These are phyloP conservation scores for Phytophthora sansomeana DNA, from an alignment of 352 stramenopile genomes.

Conservation along the genomic window DNA sequence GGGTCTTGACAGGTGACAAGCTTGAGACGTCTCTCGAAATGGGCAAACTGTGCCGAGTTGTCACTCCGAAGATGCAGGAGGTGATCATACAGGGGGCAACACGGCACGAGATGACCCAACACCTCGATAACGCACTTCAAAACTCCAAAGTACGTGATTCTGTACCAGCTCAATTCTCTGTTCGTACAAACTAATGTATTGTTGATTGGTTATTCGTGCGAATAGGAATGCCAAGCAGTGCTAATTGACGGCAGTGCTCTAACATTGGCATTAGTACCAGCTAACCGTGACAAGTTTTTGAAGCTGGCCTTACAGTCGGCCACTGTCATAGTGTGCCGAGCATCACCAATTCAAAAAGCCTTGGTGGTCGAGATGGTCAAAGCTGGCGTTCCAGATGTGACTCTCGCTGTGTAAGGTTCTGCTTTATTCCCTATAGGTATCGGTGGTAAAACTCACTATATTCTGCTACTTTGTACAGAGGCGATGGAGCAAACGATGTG, in stretches of 20 bases:
- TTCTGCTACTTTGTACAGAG: constrained; percentile 56
- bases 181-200: not conserved
- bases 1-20: constrained; percentile 97
- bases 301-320: constrained; percentile 73
- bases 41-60: constrained; percentile 90
- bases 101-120: constrained; percentile 56
- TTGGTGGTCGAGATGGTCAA: constrained; percentile 96
- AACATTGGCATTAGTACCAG: constrained; percentile 58
- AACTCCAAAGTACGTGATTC: constrained; percentile 46
- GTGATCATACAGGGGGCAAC: constrained; percentile 59
- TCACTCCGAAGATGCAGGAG: constrained; percentile 87
- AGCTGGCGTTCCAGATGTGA: constrained; percentile 74
- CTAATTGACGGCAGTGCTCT: constrained; percentile 75
- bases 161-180: not conserved
- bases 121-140: constrained; percentile 57
- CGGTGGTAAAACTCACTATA: constrained; percentile 38
- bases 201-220: not conserved
- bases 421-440: no score
- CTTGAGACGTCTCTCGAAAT: constrained; percentile 99
- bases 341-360: constrained; percentile 91
- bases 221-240: constrained; percentile 69
- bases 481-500: constrained; percentile 99
- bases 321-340: constrained; percentile 90
- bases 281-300: constrained; percentile 74
- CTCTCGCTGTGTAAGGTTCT: constrained; percentile 92